phyloP scores from a whole-genome alignment of 2,329 filamentous ascomycete species.

The Davidsoniella eucalypti region DNA sequence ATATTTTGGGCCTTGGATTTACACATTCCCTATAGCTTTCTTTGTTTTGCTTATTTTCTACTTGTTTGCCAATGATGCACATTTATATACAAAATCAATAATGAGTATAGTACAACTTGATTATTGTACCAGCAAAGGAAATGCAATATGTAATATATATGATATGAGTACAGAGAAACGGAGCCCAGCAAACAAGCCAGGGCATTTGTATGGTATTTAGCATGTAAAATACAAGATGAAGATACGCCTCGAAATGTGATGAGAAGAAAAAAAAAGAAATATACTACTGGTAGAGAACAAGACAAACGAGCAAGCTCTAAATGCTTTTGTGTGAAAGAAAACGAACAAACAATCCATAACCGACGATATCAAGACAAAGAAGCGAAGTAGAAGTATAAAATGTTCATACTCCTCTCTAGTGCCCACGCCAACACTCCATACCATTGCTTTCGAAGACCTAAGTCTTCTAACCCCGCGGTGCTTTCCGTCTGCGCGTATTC shows the following conservation, averaged over 20 bases:
- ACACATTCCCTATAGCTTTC: background rate
- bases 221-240: too few relatives aligned
- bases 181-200: background rate
- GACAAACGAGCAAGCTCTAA: too few relatives aligned
- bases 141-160: background rate
- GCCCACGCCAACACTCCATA: background rate
- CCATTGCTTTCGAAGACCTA: background rate
- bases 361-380: background rate
- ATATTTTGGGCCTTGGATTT: background rate
- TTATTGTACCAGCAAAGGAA: background rate
- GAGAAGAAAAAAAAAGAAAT: background rate
- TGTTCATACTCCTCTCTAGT: background rate
- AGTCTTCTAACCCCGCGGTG: conserved; percentile 7
- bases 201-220: too few relatives aligned
- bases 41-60: background rate
- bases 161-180: background rate
- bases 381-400: background rate
- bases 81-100: too few relatives aligned
- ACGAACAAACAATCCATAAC: background rate
- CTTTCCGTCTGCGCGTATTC: conserved; percentile 12
- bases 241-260: background rate
- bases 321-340: conserved; percentile 3
- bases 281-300: background rate
- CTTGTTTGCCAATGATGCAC: background rate
- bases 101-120: too few relatives aligned